A percentile compares a stretch with the other conserved stretches of the same genome.
These are phyloP conservation scores for Petrea volubilis DNA, from an alignment of 257 asterid species.

Conservation along the genomic window DNA sequence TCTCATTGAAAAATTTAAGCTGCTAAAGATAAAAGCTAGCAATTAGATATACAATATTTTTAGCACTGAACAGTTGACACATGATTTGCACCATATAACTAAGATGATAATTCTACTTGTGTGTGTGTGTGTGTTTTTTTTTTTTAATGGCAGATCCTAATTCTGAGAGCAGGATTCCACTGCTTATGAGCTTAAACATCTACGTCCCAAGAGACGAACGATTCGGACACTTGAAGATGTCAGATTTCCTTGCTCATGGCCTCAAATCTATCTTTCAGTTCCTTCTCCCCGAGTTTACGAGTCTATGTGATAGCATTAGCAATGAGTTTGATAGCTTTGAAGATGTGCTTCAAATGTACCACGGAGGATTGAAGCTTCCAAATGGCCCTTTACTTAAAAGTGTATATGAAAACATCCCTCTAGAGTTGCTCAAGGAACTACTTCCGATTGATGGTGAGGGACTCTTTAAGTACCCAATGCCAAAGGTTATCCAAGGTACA, in stretches of 20 bases:
- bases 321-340: constrained; percentile 60
- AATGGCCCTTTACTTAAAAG: constrained; percentile 27
- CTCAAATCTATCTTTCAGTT: constrained; percentile 54
- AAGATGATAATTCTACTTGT: neutral
- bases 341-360: constrained; percentile 41
- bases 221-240: constrained; percentile 59
- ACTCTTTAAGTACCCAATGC: constrained; percentile 54
- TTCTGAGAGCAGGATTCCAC: constrained; percentile 50
- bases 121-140: neutral
- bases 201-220: constrained; percentile 74
- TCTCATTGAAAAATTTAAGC: too few relatives aligned
- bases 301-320: constrained; percentile 40
- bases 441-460: constrained; percentile 52
- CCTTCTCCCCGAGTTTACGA: constrained; percentile 50
- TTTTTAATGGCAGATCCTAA: constrained; percentile 42
- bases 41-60: too few relatives aligned
- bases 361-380: constrained; percentile 50
- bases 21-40: too few relatives aligned
- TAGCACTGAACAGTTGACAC: neutral
- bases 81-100: neutral
- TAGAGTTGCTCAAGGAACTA: constrained; percentile 49
- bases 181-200: constrained; percentile 45
- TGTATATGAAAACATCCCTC: constrained; percentile 37
- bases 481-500: constrained; percentile 57
- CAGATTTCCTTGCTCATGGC: constrained; percentile 56